Percentiles rank a stretch among this genome's conserved stretches.
phyloP scores from a whole-genome alignment of 1,139 yeast species.

The Suhomyces chickasaworum region DNA sequence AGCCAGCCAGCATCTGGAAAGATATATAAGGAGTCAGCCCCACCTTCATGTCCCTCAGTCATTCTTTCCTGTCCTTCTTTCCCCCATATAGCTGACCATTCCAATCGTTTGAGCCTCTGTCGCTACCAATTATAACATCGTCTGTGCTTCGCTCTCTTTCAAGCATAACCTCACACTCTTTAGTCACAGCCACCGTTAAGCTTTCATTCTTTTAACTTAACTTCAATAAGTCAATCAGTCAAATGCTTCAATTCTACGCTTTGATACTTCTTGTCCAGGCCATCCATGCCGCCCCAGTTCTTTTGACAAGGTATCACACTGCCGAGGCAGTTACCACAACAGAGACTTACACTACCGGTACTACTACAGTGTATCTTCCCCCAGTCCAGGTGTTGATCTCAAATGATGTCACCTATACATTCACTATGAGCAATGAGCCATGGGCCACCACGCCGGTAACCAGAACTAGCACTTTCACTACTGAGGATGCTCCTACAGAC shows the following conservation, averaged over 20 bases:
- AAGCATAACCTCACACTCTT: constrained; percentile 2
- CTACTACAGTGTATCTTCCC: constrained; percentile 62
- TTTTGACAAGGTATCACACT: constrained; percentile 63
- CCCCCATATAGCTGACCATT: neutral
- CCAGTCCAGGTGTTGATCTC: constrained; percentile 69
- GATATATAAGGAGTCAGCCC: neutral
- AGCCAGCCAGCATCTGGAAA: neutral
- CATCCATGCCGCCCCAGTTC: constrained; percentile 38
- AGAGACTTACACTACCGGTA: constrained; percentile 56
- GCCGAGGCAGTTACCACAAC: constrained; percentile 62
- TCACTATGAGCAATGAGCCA: constrained; percentile 44
- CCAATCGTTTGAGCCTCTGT: neutral
- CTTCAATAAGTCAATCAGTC: too few relatives aligned
- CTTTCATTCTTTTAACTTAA: too few relatives aligned
- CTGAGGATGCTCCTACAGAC: constrained; percentile 4
- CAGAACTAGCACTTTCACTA: constrained; percentile 26
- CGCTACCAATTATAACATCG: neutral
- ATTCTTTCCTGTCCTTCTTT: neutral
- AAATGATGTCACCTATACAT: constrained; percentile 62
- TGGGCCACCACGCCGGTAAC: constrained; percentile 40
- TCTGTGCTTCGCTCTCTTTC: constrained; percentile 4
- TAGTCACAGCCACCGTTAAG: constrained; percentile 5
- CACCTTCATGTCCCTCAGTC: neutral
- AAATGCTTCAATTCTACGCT: constrained; percentile 10
- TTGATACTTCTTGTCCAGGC: constrained; percentile 7